phyloP scores from a whole-genome alignment of 1,139 yeast species.

The Saccharomyces pastorianus region DNA sequence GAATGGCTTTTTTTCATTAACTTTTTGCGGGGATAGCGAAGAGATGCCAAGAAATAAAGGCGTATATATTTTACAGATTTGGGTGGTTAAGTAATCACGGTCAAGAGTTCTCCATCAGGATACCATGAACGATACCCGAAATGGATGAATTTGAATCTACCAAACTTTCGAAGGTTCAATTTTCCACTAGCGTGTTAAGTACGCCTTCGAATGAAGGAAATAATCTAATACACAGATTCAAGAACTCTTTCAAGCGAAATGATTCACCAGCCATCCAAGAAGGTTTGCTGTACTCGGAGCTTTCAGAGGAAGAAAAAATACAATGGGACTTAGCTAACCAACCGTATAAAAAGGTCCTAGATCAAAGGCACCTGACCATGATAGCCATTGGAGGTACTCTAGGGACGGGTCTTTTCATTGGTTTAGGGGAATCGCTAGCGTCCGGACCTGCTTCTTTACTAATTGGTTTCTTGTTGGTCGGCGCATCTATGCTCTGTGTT shows the following conservation, averaged over 20 bases:
- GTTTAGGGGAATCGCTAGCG: conserved; percentile 53
- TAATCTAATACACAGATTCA: background rate
- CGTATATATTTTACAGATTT: background rate
- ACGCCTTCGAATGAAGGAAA: background rate
- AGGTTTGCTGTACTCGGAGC: background rate
- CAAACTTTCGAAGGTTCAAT: background rate
- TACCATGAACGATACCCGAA: background rate
- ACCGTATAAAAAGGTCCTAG: conserved; percentile 3
- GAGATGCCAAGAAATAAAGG: background rate
- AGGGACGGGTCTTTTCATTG: conserved; percentile 70
- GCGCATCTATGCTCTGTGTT: conserved; percentile 52
- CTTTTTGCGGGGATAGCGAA: background rate
- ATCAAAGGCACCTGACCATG: conserved; percentile 18
- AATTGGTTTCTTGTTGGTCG: conserved; percentile 46
- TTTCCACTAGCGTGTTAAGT: background rate
- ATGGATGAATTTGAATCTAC: background rate
- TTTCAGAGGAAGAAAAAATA: background rate
- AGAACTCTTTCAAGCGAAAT: background rate
- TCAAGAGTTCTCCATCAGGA: background rate
- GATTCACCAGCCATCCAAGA: background rate
- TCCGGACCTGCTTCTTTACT: conserved; percentile 55
- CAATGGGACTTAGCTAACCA: background rate
- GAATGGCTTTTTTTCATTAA: background rate
- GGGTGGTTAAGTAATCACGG: background rate
- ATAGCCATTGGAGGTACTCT: conserved; percentile 76